A percentile compares a stretch with the other conserved stretches of the same genome.
Conservation (phyloP, 139 green algal genomes). For the Protoeuglena noctilucae region DNA sequence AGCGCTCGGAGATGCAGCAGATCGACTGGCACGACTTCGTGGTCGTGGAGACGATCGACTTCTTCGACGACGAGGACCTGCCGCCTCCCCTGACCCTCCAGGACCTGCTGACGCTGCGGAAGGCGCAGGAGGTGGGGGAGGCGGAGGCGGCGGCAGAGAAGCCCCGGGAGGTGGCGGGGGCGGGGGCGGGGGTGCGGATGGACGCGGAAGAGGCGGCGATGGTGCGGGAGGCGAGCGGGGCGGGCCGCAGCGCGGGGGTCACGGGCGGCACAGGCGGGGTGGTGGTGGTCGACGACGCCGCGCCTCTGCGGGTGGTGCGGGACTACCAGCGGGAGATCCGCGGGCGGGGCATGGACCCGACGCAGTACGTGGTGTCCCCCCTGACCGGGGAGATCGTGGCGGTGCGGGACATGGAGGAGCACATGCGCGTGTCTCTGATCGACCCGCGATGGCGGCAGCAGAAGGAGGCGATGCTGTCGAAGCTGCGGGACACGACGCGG, state of each 20-base stretch:
- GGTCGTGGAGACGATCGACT: slow-evolving; percentile 93
- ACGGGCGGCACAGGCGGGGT: too few species aligned
- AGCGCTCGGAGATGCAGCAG: slow-evolving; percentile 69
- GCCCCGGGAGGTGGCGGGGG: slow-evolving; percentile 14
- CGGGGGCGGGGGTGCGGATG: slow-evolving; percentile 39
- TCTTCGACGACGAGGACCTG: slow-evolving; percentile 83
- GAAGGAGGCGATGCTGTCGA: slow-evolving; percentile 81
- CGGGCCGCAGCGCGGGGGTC: not conserved
- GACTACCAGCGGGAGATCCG: slow-evolving; percentile 69
- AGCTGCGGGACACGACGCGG: slow-evolving; percentile 42
- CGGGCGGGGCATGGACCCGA: slow-evolving; percentile 29
- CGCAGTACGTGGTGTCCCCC: slow-evolving; percentile 79
- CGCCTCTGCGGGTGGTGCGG: slow-evolving; percentile 61
- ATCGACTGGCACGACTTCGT: slow-evolving; percentile 97
- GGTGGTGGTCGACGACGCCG: not conserved
- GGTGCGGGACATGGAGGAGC: slow-evolving; percentile 65
- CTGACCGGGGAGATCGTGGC: slow-evolving; percentile 80
- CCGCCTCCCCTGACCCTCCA: slow-evolving; percentile 62
- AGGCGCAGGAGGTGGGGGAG: slow-evolving; percentile 22
- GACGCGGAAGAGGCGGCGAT: slow-evolving; percentile 71
- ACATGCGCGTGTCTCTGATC: slow-evolving; percentile 77
- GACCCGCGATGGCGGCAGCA: slow-evolving; percentile 88
- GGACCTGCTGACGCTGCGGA: slow-evolving; percentile 57
- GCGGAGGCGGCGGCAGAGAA: slow-evolving; percentile 20
- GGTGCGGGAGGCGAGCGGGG: slow-evolving; percentile 30